Percentiles rank a stretch among this genome's conserved stretches.
These are phyloP conservation scores for Vigna angularis DNA, from an alignment of 306 rosid genomes.

Conservation along the genomic window DNA sequence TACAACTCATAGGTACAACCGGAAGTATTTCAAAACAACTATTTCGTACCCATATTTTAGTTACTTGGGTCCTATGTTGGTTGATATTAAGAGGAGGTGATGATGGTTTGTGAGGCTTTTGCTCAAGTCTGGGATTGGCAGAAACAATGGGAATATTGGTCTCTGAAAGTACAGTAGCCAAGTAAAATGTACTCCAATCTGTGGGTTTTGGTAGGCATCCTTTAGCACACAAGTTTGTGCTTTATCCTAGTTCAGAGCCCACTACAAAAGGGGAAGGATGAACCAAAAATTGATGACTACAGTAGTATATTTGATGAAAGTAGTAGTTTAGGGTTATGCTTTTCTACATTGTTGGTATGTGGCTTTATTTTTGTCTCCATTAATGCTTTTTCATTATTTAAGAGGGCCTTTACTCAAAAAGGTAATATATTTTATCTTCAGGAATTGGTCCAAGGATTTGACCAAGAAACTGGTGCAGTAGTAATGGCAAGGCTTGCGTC, in stretches of 20 bases:
- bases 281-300: background rate
- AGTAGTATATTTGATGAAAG: background rate
- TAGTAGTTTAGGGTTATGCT: conserved; percentile 9
- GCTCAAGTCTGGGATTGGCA: no score
- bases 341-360: background rate
- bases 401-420: conserved; percentile 26
- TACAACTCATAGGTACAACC: no score
- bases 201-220: background rate
- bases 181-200: background rate
- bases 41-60: no score
- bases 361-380: conserved; percentile 2
- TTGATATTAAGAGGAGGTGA: no score
- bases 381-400: conserved; percentile 29
- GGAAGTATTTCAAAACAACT: no score
- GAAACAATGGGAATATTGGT: no score
- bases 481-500: conserved; percentile 86
- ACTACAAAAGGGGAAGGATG: background rate
- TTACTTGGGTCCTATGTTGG: no score
- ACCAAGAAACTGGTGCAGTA: conserved; percentile 94
- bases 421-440: conserved; percentile 38
- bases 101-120: no score
- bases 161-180: background rate
- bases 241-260: background rate
- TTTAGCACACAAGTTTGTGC: background rate
- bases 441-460: conserved; percentile 94